Conservation (phyloP, 768 basidiomycete genomes). For the Kwoniella sp. region DNA sequence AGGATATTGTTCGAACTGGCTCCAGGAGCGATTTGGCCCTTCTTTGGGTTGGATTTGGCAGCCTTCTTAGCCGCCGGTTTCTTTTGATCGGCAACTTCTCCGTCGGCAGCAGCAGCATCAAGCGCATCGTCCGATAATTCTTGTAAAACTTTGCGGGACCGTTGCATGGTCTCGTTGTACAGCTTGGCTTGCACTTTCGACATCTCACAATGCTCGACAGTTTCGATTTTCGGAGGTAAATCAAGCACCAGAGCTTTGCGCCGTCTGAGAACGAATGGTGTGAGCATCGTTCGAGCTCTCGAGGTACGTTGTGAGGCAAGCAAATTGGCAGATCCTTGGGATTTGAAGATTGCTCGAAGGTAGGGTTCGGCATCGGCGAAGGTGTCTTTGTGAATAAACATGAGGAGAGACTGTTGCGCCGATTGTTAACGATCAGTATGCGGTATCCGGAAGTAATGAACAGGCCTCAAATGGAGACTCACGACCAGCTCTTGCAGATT, state of each 20-base stretch:
- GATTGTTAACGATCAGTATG: not conserved
- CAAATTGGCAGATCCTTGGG: conserved; percentile 79
- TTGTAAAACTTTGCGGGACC: conserved; percentile 71
- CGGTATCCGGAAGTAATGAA: no score
- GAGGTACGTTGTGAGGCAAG: conserved; percentile 91
- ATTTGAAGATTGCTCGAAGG: conserved; percentile 93
- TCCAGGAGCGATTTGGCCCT: conserved; percentile 27
- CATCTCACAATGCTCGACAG: conserved; percentile 95
- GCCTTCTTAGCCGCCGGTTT: conserved; percentile 57
- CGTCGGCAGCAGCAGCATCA: conserved; percentile 54
- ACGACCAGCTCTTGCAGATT: conserved; percentile 61
- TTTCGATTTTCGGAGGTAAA: conserved; percentile 87
- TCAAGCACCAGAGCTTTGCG: conserved; percentile 92
- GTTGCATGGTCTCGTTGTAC: conserved; percentile 80
- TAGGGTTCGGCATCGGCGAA: conserved; percentile 76
- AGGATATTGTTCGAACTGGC: conserved; percentile 78
- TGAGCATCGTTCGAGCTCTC: conserved; percentile 98
- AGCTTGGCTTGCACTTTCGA: conserved; percentile 76
- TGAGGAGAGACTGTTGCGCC: conserved; percentile 80
- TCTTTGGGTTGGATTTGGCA: conserved; percentile 55
- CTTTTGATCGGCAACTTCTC: conserved; percentile 42
- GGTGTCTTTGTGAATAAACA: conserved; percentile 92
- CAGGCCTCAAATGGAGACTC: conserved; percentile 32
- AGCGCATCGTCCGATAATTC: conserved; percentile 48
- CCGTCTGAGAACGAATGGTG: conserved; percentile 94